phyloP scores from a whole-genome alignment of 2,329 filamentous ascomycete species.

The Ophiostoma australiae region DNA sequence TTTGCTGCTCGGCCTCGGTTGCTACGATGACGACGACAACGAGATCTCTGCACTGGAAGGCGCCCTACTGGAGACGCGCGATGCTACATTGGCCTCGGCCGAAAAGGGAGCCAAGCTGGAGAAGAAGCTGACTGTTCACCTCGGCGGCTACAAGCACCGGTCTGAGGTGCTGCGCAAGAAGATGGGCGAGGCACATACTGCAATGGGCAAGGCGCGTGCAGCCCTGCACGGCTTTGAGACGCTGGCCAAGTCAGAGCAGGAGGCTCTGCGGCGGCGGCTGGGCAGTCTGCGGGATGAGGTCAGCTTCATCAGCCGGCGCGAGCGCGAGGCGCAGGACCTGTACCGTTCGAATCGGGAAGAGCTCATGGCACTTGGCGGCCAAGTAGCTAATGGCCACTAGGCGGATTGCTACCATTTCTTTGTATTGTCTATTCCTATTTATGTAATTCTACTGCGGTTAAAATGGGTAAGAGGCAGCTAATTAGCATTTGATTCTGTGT shows the following conservation, averaged over 20 bases:
- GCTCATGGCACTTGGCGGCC: conserved; percentile 53
- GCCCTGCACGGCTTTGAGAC: conserved; percentile 71
- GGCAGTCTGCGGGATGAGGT: conserved; percentile 79
- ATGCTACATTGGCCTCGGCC: conserved; percentile 66
- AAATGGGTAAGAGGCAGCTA: conserved; percentile 6
- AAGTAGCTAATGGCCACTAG: conserved; percentile 9
- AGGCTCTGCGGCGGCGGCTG: conserved; percentile 66
- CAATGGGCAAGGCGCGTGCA: conserved; percentile 65
- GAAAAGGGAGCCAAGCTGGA: conserved; percentile 81
- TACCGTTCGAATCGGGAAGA: conserved; percentile 76
- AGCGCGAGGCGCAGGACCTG: conserved; percentile 84
- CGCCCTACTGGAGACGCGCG: conserved; percentile 57
- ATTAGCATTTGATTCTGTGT: neutral
- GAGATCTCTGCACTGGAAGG: conserved; percentile 35
- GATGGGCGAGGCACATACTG: conserved; percentile 67
- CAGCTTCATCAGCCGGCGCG: conserved; percentile 68
- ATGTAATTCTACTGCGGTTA: neutral
- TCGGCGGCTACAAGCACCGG: conserved; percentile 86
- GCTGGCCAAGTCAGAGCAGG: conserved; percentile 73
- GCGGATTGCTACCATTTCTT: neutral
- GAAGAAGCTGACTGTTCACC: conserved; percentile 82
- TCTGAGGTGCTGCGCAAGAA: conserved; percentile 76
- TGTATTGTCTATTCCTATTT: neutral
- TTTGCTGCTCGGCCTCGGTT: conserved; percentile 71
- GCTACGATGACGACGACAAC: conserved; percentile 70